phyloP scores from a whole-genome alignment of 371 early-diverging fungal species.

The Zopfochytrium polystomum region DNA sequence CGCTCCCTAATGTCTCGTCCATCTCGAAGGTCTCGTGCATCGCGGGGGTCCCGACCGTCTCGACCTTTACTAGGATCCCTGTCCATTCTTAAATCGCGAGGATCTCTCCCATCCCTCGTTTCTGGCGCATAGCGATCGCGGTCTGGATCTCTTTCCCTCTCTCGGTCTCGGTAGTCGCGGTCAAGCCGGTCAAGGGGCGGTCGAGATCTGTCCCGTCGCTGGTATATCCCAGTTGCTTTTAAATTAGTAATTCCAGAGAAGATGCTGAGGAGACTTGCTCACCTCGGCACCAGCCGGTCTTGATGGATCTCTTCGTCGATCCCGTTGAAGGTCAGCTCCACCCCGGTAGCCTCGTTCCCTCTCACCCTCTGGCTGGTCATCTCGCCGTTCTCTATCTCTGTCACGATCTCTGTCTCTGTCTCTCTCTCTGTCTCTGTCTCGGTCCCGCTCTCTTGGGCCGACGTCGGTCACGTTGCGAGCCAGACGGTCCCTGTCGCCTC shows the following conservation, averaged over 20 bases:
- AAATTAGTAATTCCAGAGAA: no score
- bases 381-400: neutral
- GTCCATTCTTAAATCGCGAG: no score
- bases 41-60: neutral
- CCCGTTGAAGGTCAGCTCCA: neutral
- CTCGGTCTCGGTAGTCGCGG: neutral
- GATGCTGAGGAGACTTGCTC: no score
- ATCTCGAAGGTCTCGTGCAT: neutral
- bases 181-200: neutral
- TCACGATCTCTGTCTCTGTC: constrained; percentile 1
- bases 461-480: neutral
- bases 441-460: neutral
- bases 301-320: neutral
- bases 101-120: no score
- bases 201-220: neutral
- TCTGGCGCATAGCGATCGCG: neutral
- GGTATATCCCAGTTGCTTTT: no score
- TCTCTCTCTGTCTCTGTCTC: neutral
- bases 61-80: neutral
- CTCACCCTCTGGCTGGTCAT: neutral
- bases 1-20: neutral
- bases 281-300: neutral
- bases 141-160: neutral
- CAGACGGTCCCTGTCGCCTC: neutral
- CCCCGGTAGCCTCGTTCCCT: neutral